Conservation (phyloP, 2,329 filamentous ascomycete species). For the Claviceps digitariae region DNA sequence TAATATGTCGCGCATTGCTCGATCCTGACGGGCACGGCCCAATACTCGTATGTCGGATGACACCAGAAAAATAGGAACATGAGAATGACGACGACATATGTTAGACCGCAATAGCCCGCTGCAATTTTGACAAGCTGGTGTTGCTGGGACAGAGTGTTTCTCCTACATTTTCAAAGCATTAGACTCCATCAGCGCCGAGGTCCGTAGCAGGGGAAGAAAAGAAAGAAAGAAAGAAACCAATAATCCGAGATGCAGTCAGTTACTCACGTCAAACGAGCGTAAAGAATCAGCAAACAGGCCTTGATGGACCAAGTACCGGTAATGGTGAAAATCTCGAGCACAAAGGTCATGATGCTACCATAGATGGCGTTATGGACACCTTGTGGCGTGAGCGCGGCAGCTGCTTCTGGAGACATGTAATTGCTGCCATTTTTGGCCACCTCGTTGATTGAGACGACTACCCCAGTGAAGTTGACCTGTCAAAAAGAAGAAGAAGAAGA, state of each 20-base stretch:
- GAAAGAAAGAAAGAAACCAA: too few relatives aligned
- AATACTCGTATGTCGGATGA: constrained; percentile 36
- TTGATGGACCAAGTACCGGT: constrained; percentile 39
- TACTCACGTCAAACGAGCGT: constrained; percentile 35
- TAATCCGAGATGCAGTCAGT: background rate
- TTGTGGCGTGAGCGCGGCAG: constrained; percentile 28
- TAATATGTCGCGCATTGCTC: constrained; percentile 32
- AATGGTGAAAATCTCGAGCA: constrained; percentile 38
- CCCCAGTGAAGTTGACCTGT: constrained; percentile 17
- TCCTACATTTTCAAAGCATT: constrained; percentile 5
- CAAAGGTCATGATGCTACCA: constrained; percentile 41
- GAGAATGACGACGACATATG: constrained; percentile 34
- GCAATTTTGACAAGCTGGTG: constrained; percentile 27
- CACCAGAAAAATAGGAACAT: constrained; percentile 42
- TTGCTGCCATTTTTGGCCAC: constrained; percentile 31
- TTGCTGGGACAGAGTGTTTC: constrained; percentile 17
- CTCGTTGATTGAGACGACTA: constrained; percentile 28
- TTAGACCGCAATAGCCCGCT: constrained; percentile 26
- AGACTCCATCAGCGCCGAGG: background rate
- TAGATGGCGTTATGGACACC: constrained; percentile 28
- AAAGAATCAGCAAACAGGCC: constrained; percentile 37
- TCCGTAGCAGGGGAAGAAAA: background rate
- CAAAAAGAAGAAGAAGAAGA: too few relatives aligned
- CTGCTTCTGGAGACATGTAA: constrained; percentile 24
- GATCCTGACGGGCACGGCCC: constrained; percentile 30